Evolutionary conservation across 192 early-diverging fungal species (phyloP), one percentile per base, ranked within the genome.

Genomic region (Backusella macrospora): DNA sequence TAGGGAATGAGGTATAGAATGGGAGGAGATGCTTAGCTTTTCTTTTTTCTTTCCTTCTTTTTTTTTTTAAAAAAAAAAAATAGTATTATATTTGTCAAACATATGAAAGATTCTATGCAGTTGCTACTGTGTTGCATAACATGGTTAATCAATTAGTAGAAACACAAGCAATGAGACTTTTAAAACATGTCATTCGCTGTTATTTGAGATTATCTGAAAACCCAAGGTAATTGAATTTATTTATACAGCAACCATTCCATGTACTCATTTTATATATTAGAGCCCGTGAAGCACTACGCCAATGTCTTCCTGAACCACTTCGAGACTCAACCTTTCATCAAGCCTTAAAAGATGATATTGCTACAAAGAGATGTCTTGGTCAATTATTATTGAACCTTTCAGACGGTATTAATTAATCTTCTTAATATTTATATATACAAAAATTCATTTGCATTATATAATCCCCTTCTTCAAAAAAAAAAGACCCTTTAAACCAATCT

Each of bases 131-230:
- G 4, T 86, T 99, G 38, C 90, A 91, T 77, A 96, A 95, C 77
- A 96, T 99, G 89, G 94, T 99, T 42, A 89, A 84, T 66, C 95
- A 98, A 78, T 86, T 99, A 59, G 92, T 95, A 5, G 92, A 94
- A 5, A 88, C 92, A 23, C 91, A 92, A 55, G 93, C 93, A 4
- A 88, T 95, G 18, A 85, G 96, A 26, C 79, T 98, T 65, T 84
- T 98, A 67, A 99, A 99, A 80, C 96, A 96, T 79, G 95, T 98
- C 46, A 89, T 96, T 71, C 87, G 96, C 42, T 98, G 96, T 68
- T 96, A 97, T 77, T 81, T 97, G 71, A 88, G 97, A 23, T 85
- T 99, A 74, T 93, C 93, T 0, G 97, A 99, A 73, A 96, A 99
- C 79, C 90, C 93, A 73, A 85, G 85, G 85, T 86, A 71, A 73